Percentiles rank a stretch among this genome's conserved stretches.
Evolutionary conservation across 2,329 filamentous ascomycete genomes (phyloP).

Genomic region (Aspergillus texensis): DNA sequence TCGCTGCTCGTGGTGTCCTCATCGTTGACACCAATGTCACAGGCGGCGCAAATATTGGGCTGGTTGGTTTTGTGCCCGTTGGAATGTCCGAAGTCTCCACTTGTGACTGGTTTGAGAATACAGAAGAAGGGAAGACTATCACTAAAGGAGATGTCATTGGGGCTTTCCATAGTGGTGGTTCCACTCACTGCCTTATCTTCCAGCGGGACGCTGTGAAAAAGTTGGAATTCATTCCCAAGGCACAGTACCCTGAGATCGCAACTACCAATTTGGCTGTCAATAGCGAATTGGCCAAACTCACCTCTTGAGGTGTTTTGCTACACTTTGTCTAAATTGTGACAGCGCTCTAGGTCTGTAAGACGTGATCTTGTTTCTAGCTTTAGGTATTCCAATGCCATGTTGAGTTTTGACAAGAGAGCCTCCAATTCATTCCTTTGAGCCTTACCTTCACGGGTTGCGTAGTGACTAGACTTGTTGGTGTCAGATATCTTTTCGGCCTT

Average conservation of each 20-base stretch:
- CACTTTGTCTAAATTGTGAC: fast-evolving
- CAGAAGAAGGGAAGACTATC: not conserved
- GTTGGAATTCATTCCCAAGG: not conserved
- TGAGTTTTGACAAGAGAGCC: not conserved
- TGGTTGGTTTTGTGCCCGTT: not conserved
- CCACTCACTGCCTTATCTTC: constrained; percentile 10
- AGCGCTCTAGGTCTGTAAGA: fast-evolving
- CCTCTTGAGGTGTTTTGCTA: not conserved
- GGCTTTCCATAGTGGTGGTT: constrained; percentile 10
- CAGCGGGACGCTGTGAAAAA: not conserved
- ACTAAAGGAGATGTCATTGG: constrained; percentile 1
- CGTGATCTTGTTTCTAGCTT: not conserved
- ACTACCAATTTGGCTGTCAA: not conserved
- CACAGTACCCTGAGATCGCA: not conserved
- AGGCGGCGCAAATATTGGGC: not conserved
- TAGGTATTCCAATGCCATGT: too few species aligned
- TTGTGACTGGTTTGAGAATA: not conserved
- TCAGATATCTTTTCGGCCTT: not conserved
- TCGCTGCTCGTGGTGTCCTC: not conserved
- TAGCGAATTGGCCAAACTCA: not conserved
- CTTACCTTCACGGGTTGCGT: not conserved
- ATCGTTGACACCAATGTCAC: not conserved
- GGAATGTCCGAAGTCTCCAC: not conserved
- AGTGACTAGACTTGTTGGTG: fast-evolving
- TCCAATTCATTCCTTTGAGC: not conserved